Percentiles rank a stretch among this genome's conserved stretches.
These are phyloP conservation scores for Komagataella kurtzmanii DNA, from an alignment of 805 yeast genomes.

Conservation along the genomic window DNA sequence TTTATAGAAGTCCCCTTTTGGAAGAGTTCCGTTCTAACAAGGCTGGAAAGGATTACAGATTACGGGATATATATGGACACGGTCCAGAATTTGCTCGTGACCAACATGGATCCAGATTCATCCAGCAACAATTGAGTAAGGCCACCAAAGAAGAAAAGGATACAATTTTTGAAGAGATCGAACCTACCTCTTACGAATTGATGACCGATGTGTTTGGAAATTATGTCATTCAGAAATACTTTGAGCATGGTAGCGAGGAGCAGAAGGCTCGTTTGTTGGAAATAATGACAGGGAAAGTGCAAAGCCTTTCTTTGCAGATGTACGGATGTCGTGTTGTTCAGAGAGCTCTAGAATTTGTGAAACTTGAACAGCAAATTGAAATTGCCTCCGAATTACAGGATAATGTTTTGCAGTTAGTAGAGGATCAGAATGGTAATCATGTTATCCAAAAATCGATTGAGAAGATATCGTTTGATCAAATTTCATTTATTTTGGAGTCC, in stretches of 20 bases:
- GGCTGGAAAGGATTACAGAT: slow-evolving; percentile 40
- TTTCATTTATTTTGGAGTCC: slow-evolving; percentile 62
- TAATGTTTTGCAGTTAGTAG: slow-evolving; percentile 54
- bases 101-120: slow-evolving; percentile 94
- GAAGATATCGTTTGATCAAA: slow-evolving; percentile 54
- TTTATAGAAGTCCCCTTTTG: slow-evolving; percentile 63
- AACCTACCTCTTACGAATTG: slow-evolving; percentile 59
- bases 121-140: slow-evolving; percentile 71
- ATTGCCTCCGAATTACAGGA: slow-evolving; percentile 57
- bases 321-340: slow-evolving; percentile 97
- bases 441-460: slow-evolving; percentile 94
- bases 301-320: slow-evolving; percentile 78
- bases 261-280: slow-evolving; percentile 61
- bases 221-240: slow-evolving; percentile 88
- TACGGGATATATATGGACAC: slow-evolving; percentile 73
- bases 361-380: slow-evolving; percentile 46
- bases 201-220: slow-evolving; percentile 98
- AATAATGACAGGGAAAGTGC: slow-evolving; percentile 62
- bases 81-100: slow-evolving; percentile 88
- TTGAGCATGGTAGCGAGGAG: slow-evolving; percentile 64
- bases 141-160: slow-evolving; percentile 63
- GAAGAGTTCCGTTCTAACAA: slow-evolving; percentile 73
- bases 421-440: slow-evolving; percentile 96
- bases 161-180: slow-evolving; percentile 70
- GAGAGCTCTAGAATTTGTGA: slow-evolving; percentile 70